A percentile compares a stretch with the other conserved stretches of the same genome.
phyloP scores from a whole-genome alignment of 148 eudicot species.

The Camellia sinensis region DNA sequence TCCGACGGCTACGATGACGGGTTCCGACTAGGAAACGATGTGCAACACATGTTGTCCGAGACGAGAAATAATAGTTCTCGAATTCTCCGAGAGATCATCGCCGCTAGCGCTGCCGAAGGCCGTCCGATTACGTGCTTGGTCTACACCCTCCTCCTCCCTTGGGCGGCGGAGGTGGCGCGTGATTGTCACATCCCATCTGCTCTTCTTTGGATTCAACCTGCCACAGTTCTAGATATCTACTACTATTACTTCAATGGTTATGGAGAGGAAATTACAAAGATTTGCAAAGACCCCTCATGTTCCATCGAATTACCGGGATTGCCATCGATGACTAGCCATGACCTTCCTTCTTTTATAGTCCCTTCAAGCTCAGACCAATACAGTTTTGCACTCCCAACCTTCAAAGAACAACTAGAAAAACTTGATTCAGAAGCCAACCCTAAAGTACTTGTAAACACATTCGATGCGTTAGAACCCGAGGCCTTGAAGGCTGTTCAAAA shows the following conservation, averaged over 20 bases:
- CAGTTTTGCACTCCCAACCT: slow-evolving; percentile 25
- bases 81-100: slow-evolving; percentile 23
- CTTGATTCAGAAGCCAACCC: slow-evolving; percentile 37
- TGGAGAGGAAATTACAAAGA: slow-evolving; percentile 18
- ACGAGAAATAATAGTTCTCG: slow-evolving; percentile 27
- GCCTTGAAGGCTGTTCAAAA: slow-evolving; percentile 36
- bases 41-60: slow-evolving; percentile 11
- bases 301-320: slow-evolving; percentile 40
- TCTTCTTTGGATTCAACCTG: slow-evolving; percentile 63
- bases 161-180: slow-evolving; percentile 61
- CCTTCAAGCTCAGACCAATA: slow-evolving; percentile 25
- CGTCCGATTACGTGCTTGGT: slow-evolving; percentile 45
- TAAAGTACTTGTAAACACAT: slow-evolving; percentile 55
- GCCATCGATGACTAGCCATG: slow-evolving; percentile 35
- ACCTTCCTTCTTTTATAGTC: slow-evolving; percentile 55
- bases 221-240: slow-evolving; percentile 45
- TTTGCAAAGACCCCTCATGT: slow-evolving; percentile 28
- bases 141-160: slow-evolving; percentile 49
- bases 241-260: slow-evolving; percentile 48
- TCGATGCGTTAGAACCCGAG: slow-evolving; percentile 46
- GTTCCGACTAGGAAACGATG: slow-evolving; percentile 8
- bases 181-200: slow-evolving; percentile 40
- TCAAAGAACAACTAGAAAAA: slow-evolving; percentile 36
- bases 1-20: slow-evolving; percentile 60
- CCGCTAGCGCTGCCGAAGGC: slow-evolving; percentile 32